These are phyloP conservation scores for Fusarium brevicatenulatum DNA, from an alignment of 2,329 filamentous ascomycete genomes.

Conservation along the genomic window DNA sequence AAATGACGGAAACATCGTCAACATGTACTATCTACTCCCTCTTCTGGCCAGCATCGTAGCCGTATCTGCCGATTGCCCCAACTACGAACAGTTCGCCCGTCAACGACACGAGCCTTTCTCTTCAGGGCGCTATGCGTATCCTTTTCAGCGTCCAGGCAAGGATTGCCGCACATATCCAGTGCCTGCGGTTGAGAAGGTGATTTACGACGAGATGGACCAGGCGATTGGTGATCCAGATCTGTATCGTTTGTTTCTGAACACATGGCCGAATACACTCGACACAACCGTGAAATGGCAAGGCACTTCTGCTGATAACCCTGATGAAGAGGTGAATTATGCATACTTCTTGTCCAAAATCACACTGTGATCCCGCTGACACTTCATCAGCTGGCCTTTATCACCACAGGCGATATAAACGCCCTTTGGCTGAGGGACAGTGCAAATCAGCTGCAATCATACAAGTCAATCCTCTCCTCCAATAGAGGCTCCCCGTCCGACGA, in stretches of 20 bases:
- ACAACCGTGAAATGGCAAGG: slow-evolving; percentile 78
- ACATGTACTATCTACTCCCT: slow-evolving; percentile 13
- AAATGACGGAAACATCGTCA: slow-evolving; percentile 7
- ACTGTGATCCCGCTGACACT: background rate
- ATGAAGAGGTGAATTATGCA: slow-evolving; percentile 62
- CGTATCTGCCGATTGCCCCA: slow-evolving; percentile 47
- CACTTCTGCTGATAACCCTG: slow-evolving; percentile 62
- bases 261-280: slow-evolving; percentile 79
- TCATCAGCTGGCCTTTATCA: slow-evolving; percentile 75
- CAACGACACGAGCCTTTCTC: slow-evolving; percentile 75
- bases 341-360: background rate
- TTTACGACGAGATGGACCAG: slow-evolving; percentile 71
- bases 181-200: slow-evolving; percentile 78
- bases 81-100: slow-evolving; percentile 50
- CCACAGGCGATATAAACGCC: slow-evolving; percentile 89
- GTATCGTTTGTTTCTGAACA: slow-evolving; percentile 75
- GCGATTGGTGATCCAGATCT: slow-evolving; percentile 81
- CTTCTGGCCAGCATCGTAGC: slow-evolving; percentile 28
- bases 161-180: slow-evolving; percentile 86
- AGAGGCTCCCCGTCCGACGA: slow-evolving; percentile 59
- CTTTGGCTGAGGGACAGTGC: slow-evolving; percentile 93
- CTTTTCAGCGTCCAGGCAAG: slow-evolving; percentile 80
- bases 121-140: slow-evolving; percentile 77
- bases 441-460: slow-evolving; percentile 81
- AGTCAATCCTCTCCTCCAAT: slow-evolving; percentile 66